A percentile compares a stretch with the other conserved stretches of the same genome.
Conservation (phyloP, 139 green algal species). For the Tetraselmis chui region DNA sequence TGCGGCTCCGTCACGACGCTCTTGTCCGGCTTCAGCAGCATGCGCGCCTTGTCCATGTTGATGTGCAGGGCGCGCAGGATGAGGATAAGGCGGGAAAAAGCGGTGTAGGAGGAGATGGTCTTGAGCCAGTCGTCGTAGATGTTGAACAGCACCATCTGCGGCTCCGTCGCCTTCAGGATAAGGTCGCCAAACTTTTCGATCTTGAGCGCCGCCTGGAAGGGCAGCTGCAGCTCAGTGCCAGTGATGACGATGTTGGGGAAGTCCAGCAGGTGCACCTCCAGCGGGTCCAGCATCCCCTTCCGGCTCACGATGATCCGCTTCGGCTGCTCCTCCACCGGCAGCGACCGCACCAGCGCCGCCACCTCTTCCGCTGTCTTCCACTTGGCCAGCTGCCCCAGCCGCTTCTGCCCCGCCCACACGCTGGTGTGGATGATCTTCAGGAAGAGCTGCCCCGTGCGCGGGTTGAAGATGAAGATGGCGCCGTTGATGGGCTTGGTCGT, state of each 20-base stretch:
- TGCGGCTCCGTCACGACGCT: constrained; percentile 92
- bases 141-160: constrained; percentile 99
- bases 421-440: constrained; percentile 98
- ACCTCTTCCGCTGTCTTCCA: constrained; percentile 99
- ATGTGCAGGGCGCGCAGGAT: constrained; percentile 97
- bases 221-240: constrained; percentile 95
- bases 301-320: constrained; percentile 99
- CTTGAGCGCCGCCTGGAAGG: constrained; percentile 97
- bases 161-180: constrained; percentile 89
- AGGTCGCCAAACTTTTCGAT: constrained; percentile 99
- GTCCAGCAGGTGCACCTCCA: constrained; percentile 98
- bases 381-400: constrained; percentile 95
- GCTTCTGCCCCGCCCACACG: constrained; percentile 99
- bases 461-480: constrained; percentile 99
- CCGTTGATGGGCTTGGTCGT: constrained; percentile 98
- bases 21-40: constrained; percentile 94
- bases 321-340: constrained; percentile 98
- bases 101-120: constrained; percentile 95
- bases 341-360: constrained; percentile 85
- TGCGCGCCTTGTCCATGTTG: constrained; percentile 97
- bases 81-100: constrained; percentile 95
- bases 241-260: constrained; percentile 99
- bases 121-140: constrained; percentile 99
- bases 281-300: constrained; percentile 98
- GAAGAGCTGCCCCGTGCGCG: constrained; percentile 94